A percentile compares a stretch with the other conserved stretches of the same genome.
phyloP scores from a whole-genome alignment of 352 stramenopile genomes.

The Phytopythium sindhum region DNA sequence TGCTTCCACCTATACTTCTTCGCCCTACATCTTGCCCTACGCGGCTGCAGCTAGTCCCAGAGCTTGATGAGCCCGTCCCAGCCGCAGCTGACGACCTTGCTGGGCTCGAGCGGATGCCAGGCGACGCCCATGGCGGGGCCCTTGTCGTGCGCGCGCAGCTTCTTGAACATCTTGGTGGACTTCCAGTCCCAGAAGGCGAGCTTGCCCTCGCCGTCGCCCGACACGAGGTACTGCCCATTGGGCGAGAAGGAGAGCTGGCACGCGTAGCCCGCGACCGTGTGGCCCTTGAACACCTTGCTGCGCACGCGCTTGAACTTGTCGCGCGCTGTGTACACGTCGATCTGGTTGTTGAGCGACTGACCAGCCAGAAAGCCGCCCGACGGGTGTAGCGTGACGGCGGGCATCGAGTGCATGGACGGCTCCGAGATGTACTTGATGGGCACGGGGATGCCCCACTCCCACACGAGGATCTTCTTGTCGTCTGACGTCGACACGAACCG shows the following conservation, averaged over 20 bases:
- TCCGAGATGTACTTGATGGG: constrained; percentile 99
- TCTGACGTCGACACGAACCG: constrained; percentile 95
- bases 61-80: constrained; percentile 99
- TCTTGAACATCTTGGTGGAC: constrained; percentile 89
- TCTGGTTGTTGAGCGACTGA: constrained; percentile 98
- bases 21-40: constrained; percentile 1
- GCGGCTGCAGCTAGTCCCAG: constrained; percentile 89
- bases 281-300: constrained; percentile 93
- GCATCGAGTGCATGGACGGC: constrained; percentile 99
- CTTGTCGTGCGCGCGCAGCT: constrained; percentile 88
- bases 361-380: constrained; percentile 91
- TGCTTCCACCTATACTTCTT: not conserved
- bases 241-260: constrained; percentile 95
- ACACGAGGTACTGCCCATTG: constrained; percentile 93
- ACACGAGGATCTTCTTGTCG: constrained; percentile 99
- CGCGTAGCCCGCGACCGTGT: constrained; percentile 94
- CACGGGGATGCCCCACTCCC: constrained; percentile 97
- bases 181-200: constrained; percentile 99
- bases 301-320: constrained; percentile 95
- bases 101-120: constrained; percentile 98
- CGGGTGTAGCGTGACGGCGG: constrained; percentile 93
- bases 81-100: constrained; percentile 94
- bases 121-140: constrained; percentile 93
- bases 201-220: constrained; percentile 95
- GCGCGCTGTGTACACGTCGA: constrained; percentile 94